A percentile compares a stretch with the other conserved stretches of the same genome.
Evolutionary conservation across 176 grass and related monocot genomes (phyloP).

Genomic region (maize (Zea mays)): DNA sequence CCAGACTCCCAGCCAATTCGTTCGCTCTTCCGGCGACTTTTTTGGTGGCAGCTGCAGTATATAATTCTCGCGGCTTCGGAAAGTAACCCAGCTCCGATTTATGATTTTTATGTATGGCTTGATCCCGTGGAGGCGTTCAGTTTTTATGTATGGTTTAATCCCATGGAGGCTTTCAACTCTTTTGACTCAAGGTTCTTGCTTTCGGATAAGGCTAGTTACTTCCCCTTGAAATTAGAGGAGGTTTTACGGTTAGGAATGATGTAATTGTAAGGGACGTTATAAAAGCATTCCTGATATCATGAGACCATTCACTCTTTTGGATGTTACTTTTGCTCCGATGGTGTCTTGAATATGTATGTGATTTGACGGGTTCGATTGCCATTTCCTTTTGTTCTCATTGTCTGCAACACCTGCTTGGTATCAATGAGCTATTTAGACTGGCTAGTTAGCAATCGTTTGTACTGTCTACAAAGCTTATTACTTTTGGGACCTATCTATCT

Average conservation of each 20-base stretch:
- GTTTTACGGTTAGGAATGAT: neutral
- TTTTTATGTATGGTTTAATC: neutral
- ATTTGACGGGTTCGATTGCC: neutral
- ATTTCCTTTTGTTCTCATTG: neutral
- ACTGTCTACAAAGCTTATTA: neutral
- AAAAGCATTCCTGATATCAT: neutral
- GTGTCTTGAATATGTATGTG: neutral
- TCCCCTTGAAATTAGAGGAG: neutral
- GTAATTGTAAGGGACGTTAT: too few species aligned
- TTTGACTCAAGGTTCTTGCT: neutral
- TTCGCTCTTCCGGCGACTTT: neutral
- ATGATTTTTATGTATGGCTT: neutral
- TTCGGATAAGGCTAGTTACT: neutral
- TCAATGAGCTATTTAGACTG: neutral
- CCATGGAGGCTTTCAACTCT: neutral
- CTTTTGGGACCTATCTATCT: neutral
- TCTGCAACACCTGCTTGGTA: neutral
- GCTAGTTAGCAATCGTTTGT: neutral
- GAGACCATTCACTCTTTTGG: neutral
- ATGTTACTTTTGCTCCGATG: neutral
- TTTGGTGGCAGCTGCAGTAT: neutral
- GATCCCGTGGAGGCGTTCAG: conserved; percentile 13
- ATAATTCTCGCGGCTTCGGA: neutral
- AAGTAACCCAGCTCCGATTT: neutral
- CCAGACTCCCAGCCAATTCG: neutral